Percentiles rank a stretch among this genome's conserved stretches.
phyloP scores from a whole-genome alignment of 768 basidiomycete species.

The Megacollybia marginata region DNA sequence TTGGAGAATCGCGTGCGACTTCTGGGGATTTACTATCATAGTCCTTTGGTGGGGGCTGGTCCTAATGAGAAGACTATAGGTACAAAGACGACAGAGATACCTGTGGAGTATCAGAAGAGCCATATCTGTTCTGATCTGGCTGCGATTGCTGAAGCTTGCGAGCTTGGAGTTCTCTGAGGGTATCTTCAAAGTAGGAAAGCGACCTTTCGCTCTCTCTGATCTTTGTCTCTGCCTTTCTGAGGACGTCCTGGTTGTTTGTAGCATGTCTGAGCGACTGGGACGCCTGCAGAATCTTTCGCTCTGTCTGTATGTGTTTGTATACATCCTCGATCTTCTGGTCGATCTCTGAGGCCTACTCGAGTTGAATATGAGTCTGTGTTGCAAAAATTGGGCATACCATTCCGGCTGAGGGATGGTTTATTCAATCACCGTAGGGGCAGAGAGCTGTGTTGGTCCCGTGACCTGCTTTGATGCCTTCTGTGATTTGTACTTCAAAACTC shows the following conservation, averaged over 20 bases:
- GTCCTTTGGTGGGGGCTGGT: slow-evolving; percentile 48
- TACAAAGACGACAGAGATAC: slow-evolving; percentile 16
- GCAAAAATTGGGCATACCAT: neutral
- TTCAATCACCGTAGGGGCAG: neutral
- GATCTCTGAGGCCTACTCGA: slow-evolving; percentile 49
- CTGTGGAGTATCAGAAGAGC: slow-evolving; percentile 35
- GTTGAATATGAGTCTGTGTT: neutral
- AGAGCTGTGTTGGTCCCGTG: slow-evolving; percentile 3
- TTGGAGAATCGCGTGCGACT: slow-evolving; percentile 33
- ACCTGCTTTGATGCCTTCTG: slow-evolving; percentile 1
- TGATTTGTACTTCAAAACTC: slow-evolving; percentile 21
- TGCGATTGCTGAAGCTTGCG: slow-evolving; percentile 63
- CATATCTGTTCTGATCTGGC: slow-evolving; percentile 49
- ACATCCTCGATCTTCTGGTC: slow-evolving; percentile 94
- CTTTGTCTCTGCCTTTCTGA: slow-evolving; percentile 74
- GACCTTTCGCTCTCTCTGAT: slow-evolving; percentile 82
- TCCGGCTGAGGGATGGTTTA: slow-evolving; percentile 1
- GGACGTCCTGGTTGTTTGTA: slow-evolving; percentile 81
- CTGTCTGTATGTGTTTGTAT: slow-evolving; percentile 83
- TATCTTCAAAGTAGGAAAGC: slow-evolving; percentile 82
- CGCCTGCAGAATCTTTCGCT: slow-evolving; percentile 88
- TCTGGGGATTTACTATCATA: slow-evolving; percentile 27
- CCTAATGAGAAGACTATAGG: neutral
- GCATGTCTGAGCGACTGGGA: slow-evolving; percentile 72
- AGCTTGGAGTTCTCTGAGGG: slow-evolving; percentile 73